phyloP scores from a whole-genome alignment of 257 asterid species.

The Solanum sitiens region DNA sequence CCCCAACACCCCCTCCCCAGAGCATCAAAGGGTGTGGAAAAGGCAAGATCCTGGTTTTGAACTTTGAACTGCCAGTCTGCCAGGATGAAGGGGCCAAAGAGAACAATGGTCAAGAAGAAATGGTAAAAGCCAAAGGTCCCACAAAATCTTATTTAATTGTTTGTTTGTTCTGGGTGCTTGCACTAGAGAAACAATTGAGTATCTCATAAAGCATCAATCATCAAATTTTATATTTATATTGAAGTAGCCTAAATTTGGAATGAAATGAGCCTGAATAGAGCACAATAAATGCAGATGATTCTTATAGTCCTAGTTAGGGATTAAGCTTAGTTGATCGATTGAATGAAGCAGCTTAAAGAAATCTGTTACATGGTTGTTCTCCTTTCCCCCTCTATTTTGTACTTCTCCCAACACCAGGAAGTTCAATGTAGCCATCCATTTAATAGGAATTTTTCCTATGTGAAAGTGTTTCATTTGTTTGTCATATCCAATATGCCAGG shows the following conservation, averaged over 20 bases:
- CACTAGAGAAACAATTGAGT: not conserved
- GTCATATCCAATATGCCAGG: conserved; percentile 35
- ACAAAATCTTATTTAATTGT: not conserved
- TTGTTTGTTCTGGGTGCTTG: not conserved
- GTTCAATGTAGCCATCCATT: not conserved
- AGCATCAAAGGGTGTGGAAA: not conserved
- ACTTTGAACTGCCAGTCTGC: not conserved
- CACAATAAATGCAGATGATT: not conserved
- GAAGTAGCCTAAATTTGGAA: not conserved
- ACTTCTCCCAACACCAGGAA: not conserved
- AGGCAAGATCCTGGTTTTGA: not conserved
- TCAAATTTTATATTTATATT: not conserved
- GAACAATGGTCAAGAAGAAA: not conserved
- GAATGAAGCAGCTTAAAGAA: not conserved
- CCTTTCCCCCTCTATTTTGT: not conserved
- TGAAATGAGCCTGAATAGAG: not conserved
- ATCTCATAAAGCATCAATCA: not conserved
- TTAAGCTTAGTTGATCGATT: not conserved
- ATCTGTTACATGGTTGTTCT: not conserved
- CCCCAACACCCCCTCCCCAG: not conserved
- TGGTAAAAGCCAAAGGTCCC: not conserved
- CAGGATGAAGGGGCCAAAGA: not conserved
- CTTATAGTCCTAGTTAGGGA: not conserved
- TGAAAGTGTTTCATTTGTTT: not conserved
- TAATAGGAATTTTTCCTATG: not conserved